Evolutionary conservation across 2,329 filamentous ascomycete genomes (phyloP), one percentile per base, ranked within the genome.

Genomic region (Exophiala phaeomuriformis): DNA sequence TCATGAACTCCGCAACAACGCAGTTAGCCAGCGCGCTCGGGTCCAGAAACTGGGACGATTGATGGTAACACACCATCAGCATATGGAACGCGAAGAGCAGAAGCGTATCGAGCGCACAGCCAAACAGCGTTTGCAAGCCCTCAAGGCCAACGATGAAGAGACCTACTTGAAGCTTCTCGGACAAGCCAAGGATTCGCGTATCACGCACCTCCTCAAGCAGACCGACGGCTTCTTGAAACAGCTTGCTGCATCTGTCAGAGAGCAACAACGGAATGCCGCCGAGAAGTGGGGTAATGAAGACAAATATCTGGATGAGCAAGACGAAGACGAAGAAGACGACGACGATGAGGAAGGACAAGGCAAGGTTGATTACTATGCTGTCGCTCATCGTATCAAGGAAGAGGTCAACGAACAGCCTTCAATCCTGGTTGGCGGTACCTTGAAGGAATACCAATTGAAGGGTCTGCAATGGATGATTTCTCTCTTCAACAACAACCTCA

Each of bases 381-480:
- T 98, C 62, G 93, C 93, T 52, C 93, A 98, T 78, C 88, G 89
- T 60, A 81, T 96, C 74, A 90, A 93, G 70, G 93, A 98, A 75
- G 88, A 94, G 61, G 85, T 98, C 63, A 86, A 81, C 1, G 77
- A 78, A 57, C 93, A 98, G 67, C 88, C 93, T 4, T 72, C 73
- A 49, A 95, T 95, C 41, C 79, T 98, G 56, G 89, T 97, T 59
- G 93, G 93, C 68, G 93, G 93, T 67, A 87, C 77, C 7, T 77
- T 98, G 62, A 98, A 98, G 71, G 93, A 98, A 69, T 98, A 98
- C 72, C 93, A 98, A 73, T 63, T 98, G 72, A 97, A 96, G 82
- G 93, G 93, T 79, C 76, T 98, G 45, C 91, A 98, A 71, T 98
- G 93, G 93, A 98, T 98, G 93, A 85, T 98, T 57, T 98, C 93